A percentile compares a stretch with the other conserved stretches of the same genome.
phyloP scores from a whole-genome alignment of 1,284 basidiomycete species.

The Fomitopsis palustris region DNA sequence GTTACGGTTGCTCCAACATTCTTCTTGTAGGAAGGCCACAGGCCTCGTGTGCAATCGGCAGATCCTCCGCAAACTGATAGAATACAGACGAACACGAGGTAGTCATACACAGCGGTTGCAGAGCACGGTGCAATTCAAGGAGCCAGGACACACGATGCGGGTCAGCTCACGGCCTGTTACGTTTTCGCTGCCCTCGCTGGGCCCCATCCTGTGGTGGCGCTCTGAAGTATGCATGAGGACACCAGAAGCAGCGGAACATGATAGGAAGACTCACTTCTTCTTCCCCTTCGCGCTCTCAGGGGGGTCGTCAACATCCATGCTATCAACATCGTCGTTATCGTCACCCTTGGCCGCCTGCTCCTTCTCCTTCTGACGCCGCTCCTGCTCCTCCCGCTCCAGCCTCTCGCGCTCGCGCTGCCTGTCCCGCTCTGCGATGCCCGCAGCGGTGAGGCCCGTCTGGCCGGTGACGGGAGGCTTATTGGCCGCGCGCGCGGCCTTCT shows the following conservation, averaged over 20 bases:
- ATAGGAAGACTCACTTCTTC: slow-evolving; percentile 42
- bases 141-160: not conserved
- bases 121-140: not conserved
- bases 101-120: not conserved
- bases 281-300: slow-evolving; percentile 38
- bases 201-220: slow-evolving; percentile 13
- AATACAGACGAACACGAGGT: not conserved
- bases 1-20: not conserved
- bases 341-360: slow-evolving; percentile 28
- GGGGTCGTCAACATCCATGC: slow-evolving; percentile 50
- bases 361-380: slow-evolving; percentile 17
- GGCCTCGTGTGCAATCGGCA: not conserved
- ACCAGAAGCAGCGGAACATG: not conserved
- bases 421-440: slow-evolving; percentile 20
- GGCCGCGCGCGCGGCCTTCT: slow-evolving; percentile 32
- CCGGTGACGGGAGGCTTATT: slow-evolving; percentile 4
- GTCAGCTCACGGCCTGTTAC: slow-evolving; percentile 1
- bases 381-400: slow-evolving; percentile 14
- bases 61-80: not conserved
- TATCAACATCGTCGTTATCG: slow-evolving; percentile 25
- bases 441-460: slow-evolving; percentile 21
- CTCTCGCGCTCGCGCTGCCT: slow-evolving; percentile 10
- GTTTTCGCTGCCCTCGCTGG: slow-evolving; percentile 9
- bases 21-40: not conserved
- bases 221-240: slow-evolving; percentile 6